A percentile compares a stretch with the other conserved stretches of the same genome.
phyloP scores from a whole-genome alignment of 1,284 basidiomycete genomes.

The Xanthoconium separans region DNA sequence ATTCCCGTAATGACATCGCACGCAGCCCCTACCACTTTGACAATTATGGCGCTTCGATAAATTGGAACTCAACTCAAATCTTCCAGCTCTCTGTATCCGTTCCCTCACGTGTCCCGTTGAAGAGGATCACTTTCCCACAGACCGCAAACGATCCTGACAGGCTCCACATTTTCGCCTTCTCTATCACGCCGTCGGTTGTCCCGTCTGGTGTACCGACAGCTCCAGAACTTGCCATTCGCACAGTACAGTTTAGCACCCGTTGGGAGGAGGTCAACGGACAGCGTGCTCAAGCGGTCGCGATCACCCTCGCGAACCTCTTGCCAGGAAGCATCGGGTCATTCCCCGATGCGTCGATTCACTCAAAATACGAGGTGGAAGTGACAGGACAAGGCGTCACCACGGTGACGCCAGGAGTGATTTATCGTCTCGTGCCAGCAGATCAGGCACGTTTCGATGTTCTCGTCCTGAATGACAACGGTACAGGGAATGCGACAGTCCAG shows the following conservation, averaged over 20 bases:
- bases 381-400: slow-evolving; percentile 38
- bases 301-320: slow-evolving; percentile 48
- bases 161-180: slow-evolving; percentile 48
- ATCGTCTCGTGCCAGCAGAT: slow-evolving; percentile 45
- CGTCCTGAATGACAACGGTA: slow-evolving; percentile 32
- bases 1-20: background rate
- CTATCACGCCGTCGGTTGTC: slow-evolving; percentile 36
- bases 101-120: slow-evolving; percentile 38
- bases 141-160: slow-evolving; percentile 28
- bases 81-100: slow-evolving; percentile 46
- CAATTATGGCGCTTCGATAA: slow-evolving; percentile 30
- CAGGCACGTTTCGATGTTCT: slow-evolving; percentile 44
- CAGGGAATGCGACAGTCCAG: slow-evolving; percentile 33
- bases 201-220: slow-evolving; percentile 8
- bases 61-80: slow-evolving; percentile 42
- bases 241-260: slow-evolving; percentile 40
- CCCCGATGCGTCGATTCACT: slow-evolving; percentile 32
- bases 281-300: slow-evolving; percentile 43
- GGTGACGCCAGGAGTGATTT: slow-evolving; percentile 34
- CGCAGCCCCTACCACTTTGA: slow-evolving; percentile 41
- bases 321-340: slow-evolving; percentile 31
- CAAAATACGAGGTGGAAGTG: slow-evolving; percentile 36
- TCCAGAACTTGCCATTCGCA: slow-evolving; percentile 39
- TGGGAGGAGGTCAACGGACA: slow-evolving; percentile 39
- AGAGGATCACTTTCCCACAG: slow-evolving; percentile 41